phyloP scores from a whole-genome alignment of 2,329 filamentous ascomycete genomes.

The Fusarium citri region DNA sequence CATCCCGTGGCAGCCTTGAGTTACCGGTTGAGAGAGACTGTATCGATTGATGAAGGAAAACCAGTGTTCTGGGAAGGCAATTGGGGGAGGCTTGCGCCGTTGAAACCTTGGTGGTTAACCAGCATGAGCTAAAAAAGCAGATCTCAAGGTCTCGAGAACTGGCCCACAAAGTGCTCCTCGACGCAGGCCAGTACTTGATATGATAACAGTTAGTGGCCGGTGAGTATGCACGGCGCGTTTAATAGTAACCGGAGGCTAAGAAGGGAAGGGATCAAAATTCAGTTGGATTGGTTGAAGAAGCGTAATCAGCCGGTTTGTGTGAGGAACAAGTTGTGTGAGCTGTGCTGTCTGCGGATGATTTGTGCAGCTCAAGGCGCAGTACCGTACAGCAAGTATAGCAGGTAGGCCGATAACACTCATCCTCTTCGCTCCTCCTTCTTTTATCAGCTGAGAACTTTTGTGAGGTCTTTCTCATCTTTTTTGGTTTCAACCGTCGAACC shows the following conservation, averaged over 20 bases:
- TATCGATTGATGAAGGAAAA: constrained; percentile 2
- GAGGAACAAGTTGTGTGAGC: constrained; percentile 34
- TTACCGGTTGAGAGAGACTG: background rate
- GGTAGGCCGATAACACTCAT: background rate
- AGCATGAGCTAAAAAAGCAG: constrained; percentile 25
- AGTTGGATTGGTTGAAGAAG: constrained; percentile 34
- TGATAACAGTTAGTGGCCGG: constrained; percentile 24
- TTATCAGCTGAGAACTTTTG: constrained; percentile 32
- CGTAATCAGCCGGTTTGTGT: constrained; percentile 40
- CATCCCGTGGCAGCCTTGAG: constrained; percentile 22
- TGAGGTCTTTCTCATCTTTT: constrained; percentile 20
- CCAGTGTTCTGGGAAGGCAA: constrained; percentile 6
- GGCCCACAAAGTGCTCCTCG: constrained; percentile 31
- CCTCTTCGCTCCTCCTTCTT: constrained; percentile 29
- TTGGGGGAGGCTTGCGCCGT: constrained; percentile 35
- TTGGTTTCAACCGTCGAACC: constrained; percentile 29
- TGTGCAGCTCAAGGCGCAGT: constrained; percentile 30
- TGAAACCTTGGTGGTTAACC: constrained; percentile 34
- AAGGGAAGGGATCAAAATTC: constrained; percentile 18
- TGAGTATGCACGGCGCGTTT: constrained; percentile 23
- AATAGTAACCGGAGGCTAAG: constrained; percentile 24
- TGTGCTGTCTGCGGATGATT: constrained; percentile 38
- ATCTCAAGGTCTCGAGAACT: constrained; percentile 17
- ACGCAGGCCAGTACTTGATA: constrained; percentile 22
- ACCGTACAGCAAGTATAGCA: background rate